Conservation (phyloP, 2,329 filamentous ascomycete species). For the Aspergillus thermomutatus region DNA sequence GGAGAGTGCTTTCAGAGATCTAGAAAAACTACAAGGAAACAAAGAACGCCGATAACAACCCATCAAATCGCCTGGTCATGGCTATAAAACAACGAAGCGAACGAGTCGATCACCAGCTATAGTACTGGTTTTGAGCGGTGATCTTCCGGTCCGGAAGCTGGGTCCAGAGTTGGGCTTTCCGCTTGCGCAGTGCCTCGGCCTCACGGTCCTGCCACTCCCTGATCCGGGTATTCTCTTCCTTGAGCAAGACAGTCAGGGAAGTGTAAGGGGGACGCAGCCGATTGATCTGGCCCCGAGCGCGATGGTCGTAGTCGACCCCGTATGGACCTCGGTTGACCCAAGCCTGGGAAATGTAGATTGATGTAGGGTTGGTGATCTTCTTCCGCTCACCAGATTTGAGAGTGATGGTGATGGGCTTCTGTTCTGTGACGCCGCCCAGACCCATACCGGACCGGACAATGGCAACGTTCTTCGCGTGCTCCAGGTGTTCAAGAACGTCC, state of each 20-base stretch:
- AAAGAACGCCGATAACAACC: neutral
- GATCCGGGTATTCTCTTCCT: conserved; percentile 89
- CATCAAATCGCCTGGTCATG: neutral
- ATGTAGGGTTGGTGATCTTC: conserved; percentile 68
- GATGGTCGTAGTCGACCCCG: conserved; percentile 61
- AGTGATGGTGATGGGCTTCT: conserved; percentile 57
- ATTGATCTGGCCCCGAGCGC: conserved; percentile 71
- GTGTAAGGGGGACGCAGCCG: conserved; percentile 69
- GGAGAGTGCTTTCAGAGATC: neutral
- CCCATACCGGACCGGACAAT: conserved; percentile 83
- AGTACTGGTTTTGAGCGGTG: conserved; percentile 81
- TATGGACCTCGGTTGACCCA: conserved; percentile 81
- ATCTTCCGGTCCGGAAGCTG: conserved; percentile 84
- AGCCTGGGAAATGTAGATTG: conserved; percentile 85
- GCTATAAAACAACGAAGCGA: conserved; percentile 6
- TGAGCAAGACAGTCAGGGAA: conserved; percentile 75
- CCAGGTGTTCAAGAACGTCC: conserved; percentile 74
- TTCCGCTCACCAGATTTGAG: conserved; percentile 73
- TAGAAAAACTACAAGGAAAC: neutral
- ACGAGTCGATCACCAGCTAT: conserved; percentile 68
- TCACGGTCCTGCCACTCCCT: conserved; percentile 74
- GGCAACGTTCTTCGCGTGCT: conserved; percentile 77
- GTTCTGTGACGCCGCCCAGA: conserved; percentile 42
- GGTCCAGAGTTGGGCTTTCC: conserved; percentile 75
- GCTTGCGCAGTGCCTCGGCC: conserved; percentile 71